Evolutionary conservation across 495 filamentous ascomycete species (phyloP).

Genomic region (Aspergillus sclerotiicarbonarius): DNA sequence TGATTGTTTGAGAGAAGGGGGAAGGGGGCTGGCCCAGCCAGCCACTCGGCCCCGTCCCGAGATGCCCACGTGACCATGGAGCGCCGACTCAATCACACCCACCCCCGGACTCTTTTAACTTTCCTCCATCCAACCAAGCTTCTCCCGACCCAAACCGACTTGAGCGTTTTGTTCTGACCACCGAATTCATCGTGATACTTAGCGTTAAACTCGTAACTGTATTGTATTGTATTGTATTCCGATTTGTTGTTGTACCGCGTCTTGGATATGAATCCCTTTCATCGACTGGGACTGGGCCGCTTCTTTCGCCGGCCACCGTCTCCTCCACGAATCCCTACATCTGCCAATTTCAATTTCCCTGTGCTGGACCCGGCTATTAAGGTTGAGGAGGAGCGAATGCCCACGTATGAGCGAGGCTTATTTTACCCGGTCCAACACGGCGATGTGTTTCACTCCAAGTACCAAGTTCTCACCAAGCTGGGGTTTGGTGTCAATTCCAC

Average conservation of each 20-base stretch:
- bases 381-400: conserved; percentile 43
- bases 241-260: not conserved
- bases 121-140: too few species aligned
- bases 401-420: conserved; percentile 34
- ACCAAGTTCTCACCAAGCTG: conserved; percentile 51
- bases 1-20: too few species aligned
- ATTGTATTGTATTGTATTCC: not conserved
- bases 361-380: conserved; percentile 6
- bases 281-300: not conserved
- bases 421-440: conserved; percentile 49
- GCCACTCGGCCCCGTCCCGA: too few species aligned
- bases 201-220: not conserved
- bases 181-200: not conserved
- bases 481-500: conserved; percentile 52
- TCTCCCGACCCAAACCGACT: too few species aligned
- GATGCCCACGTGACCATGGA: too few species aligned
- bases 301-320: not conserved
- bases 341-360: not conserved
- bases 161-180: too few species aligned
- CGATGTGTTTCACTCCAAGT: conserved; percentile 41
- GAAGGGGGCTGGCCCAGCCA: too few species aligned
- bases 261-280: conserved; percentile 1
- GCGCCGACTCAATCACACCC: too few species aligned
- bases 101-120: too few species aligned
- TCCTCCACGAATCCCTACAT: not conserved